A percentile compares a stretch with the other conserved stretches of the same genome.
phyloP scores from a whole-genome alignment of 2,329 filamentous ascomycete genomes.

The Exophiala phaeomuriformis region DNA sequence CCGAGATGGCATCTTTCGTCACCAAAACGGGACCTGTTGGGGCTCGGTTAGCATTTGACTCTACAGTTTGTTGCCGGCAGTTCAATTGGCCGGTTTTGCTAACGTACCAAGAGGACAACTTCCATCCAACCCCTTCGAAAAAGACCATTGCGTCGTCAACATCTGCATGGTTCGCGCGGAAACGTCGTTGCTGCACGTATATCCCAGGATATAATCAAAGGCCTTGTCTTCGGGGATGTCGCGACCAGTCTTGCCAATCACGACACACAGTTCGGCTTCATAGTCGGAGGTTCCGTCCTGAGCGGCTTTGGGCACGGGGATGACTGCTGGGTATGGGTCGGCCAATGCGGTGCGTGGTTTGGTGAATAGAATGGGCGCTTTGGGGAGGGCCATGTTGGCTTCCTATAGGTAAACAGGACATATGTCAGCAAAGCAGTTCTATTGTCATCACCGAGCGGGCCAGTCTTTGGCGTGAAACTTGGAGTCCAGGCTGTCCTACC shows the following conservation, averaged over 20 bases:
- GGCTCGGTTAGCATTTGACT: not conserved
- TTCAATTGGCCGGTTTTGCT: no score
- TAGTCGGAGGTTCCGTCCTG: slow-evolving; percentile 38
- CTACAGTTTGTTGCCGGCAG: not conserved
- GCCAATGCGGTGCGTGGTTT: slow-evolving; percentile 36
- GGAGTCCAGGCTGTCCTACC: no score
- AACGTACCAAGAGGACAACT: slow-evolving; percentile 38
- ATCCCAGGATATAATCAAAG: slow-evolving; percentile 37
- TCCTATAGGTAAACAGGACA: slow-evolving; percentile 24
- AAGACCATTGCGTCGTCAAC: slow-evolving; percentile 35
- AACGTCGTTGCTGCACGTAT: slow-evolving; percentile 39
- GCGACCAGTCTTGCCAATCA: slow-evolving; percentile 34
- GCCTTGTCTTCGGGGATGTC: slow-evolving; percentile 35
- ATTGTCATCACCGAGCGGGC: no score
- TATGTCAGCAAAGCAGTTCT: no score
- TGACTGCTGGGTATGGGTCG: slow-evolving; percentile 29
- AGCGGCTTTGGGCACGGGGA: slow-evolving; percentile 31
- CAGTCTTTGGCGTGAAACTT: no score
- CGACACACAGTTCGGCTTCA: slow-evolving; percentile 37
- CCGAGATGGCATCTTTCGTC: slow-evolving; percentile 31
- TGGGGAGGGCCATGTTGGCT: slow-evolving; percentile 35
- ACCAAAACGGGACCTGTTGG: slow-evolving; percentile 22
- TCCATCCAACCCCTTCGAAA: slow-evolving; percentile 37
- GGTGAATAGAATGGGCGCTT: slow-evolving; percentile 34
- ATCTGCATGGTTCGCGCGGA: slow-evolving; percentile 36